Evolutionary conservation across 306 rosid genomes (phyloP).

Genomic region (Rosa chinensis): DNA sequence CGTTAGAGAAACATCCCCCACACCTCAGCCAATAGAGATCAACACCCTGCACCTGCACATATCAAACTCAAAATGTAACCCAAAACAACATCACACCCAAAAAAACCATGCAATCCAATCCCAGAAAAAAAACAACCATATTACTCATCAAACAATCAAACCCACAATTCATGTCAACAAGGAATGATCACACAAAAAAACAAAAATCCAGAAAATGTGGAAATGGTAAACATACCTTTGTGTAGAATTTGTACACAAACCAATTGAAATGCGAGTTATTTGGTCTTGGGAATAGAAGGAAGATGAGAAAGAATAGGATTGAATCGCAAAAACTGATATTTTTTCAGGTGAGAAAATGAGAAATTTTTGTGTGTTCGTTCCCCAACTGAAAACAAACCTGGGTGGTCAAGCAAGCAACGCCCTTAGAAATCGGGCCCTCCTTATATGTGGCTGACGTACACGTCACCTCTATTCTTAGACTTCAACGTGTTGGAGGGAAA

Average conservation of each 20-base stretch:
- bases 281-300: neutral
- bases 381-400: conserved; percentile 31
- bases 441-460: conserved; percentile 36
- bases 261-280: conserved; percentile 9
- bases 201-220: neutral
- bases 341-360: conserved; percentile 5
- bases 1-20: conserved; percentile 49
- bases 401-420: conserved; percentile 32
- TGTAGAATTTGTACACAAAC: neutral
- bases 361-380: neutral
- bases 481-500: conserved; percentile 52
- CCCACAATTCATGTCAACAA: neutral
- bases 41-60: conserved; percentile 34
- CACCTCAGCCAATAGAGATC: conserved; percentile 27
- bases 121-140: conserved; percentile 1
- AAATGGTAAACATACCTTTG: conserved; percentile 17
- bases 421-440: conserved; percentile 59
- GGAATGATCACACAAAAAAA: neutral
- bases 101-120: conserved; percentile 8
- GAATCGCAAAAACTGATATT: conserved; percentile 23
- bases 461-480: conserved; percentile 37
- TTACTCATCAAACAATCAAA: conserved; percentile 2
- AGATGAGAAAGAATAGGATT: conserved; percentile 7
- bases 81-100: conserved; percentile 11
- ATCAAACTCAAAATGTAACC: conserved; percentile 34